These are phyloP conservation scores for Puccinellia tenuiflora DNA, from an alignment of 176 grass and related monocot genomes.

Conservation along the genomic window DNA sequence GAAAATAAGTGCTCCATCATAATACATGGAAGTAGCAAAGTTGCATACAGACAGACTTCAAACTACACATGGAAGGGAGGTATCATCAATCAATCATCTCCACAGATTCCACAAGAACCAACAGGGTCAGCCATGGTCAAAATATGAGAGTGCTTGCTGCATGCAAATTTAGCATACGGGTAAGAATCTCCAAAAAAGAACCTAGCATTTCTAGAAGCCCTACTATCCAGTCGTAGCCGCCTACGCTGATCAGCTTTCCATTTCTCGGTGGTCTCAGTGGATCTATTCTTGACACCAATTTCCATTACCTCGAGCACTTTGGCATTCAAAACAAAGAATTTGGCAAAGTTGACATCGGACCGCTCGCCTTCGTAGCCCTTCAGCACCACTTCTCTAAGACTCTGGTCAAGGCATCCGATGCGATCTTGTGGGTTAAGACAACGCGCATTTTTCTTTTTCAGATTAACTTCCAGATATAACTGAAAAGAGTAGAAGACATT, in stretches of 20 bases:
- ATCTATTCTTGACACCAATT: background rate
- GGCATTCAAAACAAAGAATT: conserved; percentile 8
- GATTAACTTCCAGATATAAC: background rate
- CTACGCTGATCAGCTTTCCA: background rate
- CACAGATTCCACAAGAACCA: background rate
- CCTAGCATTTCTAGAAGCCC: background rate
- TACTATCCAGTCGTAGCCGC: background rate
- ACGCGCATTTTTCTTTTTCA: background rate
- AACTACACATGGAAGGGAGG: background rate
- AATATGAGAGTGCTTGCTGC: background rate
- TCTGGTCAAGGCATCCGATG: background rate
- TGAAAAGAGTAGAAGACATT: background rate
- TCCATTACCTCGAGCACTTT: background rate
- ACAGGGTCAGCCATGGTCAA: background rate
- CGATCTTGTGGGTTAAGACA: background rate
- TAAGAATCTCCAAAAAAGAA: background rate
- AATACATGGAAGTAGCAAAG: background rate
- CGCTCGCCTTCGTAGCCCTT: background rate
- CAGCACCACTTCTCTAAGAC: background rate
- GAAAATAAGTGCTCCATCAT: background rate
- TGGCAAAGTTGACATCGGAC: conserved; percentile 3
- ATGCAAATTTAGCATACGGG: background rate
- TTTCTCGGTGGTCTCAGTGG: background rate
- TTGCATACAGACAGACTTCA: background rate
- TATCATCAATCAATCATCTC: background rate